Evolutionary conservation across 768 basidiomycete genomes (phyloP).

Genomic region (Trametes cingulata): DNA sequence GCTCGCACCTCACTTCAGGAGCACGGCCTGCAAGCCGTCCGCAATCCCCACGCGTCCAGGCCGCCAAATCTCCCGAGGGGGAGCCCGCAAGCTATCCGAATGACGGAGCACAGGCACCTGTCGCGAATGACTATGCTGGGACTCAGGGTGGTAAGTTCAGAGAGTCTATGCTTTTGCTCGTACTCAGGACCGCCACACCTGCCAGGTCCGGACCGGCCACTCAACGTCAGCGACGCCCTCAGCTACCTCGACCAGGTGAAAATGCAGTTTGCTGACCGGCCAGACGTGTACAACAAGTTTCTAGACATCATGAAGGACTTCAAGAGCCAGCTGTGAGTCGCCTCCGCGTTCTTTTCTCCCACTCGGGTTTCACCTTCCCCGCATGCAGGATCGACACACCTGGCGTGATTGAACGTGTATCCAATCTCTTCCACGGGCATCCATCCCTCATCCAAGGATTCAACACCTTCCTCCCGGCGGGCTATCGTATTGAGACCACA

Average conservation of each 20-base stretch:
- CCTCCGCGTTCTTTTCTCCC: background rate
- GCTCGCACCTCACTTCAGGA: background rate
- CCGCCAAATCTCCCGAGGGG: background rate
- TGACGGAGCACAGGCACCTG: background rate
- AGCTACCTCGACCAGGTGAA: conserved; percentile 68
- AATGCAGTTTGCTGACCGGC: conserved; percentile 55
- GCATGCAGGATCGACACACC: conserved; percentile 88
- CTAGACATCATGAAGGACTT: conserved; percentile 78
- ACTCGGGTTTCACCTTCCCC: background rate
- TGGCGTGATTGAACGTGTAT: conserved; percentile 94
- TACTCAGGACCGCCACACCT: background rate
- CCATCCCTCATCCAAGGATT: conserved; percentile 93
- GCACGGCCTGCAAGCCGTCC: background rate
- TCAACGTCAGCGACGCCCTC: conserved; percentile 64
- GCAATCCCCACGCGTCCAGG: background rate
- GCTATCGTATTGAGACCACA: conserved; percentile 85
- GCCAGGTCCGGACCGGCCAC: conserved; percentile 40
- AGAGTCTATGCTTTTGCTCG: background rate
- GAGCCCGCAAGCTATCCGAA: background rate
- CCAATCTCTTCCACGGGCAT: conserved; percentile 88
- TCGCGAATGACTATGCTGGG: background rate
- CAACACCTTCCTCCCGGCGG: conserved; percentile 94
- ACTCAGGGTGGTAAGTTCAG: background rate
- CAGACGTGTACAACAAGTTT: conserved; percentile 64
- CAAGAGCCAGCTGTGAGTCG: conserved; percentile 58